Percentiles rank a stretch among this genome's conserved stretches.
phyloP scores from a whole-genome alignment of 2,329 filamentous ascomycete genomes.

The Exophiala phaeomuriformis region DNA sequence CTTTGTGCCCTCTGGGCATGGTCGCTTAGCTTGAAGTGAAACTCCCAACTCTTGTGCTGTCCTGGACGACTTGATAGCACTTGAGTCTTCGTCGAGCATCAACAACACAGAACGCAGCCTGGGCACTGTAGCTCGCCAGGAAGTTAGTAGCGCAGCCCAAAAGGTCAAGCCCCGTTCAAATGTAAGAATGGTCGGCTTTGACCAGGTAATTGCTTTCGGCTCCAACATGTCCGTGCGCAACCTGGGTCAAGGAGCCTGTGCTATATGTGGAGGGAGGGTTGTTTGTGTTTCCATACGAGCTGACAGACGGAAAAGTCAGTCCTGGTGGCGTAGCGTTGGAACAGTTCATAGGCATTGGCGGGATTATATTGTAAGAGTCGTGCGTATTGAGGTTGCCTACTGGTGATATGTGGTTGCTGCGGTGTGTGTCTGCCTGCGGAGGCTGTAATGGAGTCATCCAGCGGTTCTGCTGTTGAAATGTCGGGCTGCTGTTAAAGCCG shows the following conservation, averaged over 20 bases:
- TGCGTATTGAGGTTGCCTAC: slow-evolving; percentile 1
- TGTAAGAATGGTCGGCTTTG: slow-evolving; percentile 13
- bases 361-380: slow-evolving; percentile 15
- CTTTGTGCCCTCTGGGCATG: no score
- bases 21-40: no score
- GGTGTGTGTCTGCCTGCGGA: slow-evolving; percentile 4
- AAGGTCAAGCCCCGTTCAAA: not conserved
- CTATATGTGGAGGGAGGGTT: slow-evolving; percentile 10
- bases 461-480: slow-evolving; percentile 25
- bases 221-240: slow-evolving; percentile 10
- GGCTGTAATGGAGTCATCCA: slow-evolving; percentile 25
- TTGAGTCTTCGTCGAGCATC: no score
- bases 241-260: slow-evolving; percentile 3
- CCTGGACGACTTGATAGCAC: no score
- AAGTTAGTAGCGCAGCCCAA: no score
- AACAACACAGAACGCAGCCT: no score
- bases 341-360: slow-evolving; percentile 14
- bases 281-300: slow-evolving; percentile 4
- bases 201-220: slow-evolving; percentile 8
- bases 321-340: slow-evolving; percentile 10
- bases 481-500: slow-evolving; percentile 19
- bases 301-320: slow-evolving; percentile 11
- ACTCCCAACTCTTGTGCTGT: no score
- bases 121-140: no score
- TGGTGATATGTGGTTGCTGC: not conserved